Evolutionary conservation across 2,329 filamentous ascomycete genomes (phyloP), one percentile per base, ranked within the genome.

Genomic region (Fusarium proliferatum): DNA sequence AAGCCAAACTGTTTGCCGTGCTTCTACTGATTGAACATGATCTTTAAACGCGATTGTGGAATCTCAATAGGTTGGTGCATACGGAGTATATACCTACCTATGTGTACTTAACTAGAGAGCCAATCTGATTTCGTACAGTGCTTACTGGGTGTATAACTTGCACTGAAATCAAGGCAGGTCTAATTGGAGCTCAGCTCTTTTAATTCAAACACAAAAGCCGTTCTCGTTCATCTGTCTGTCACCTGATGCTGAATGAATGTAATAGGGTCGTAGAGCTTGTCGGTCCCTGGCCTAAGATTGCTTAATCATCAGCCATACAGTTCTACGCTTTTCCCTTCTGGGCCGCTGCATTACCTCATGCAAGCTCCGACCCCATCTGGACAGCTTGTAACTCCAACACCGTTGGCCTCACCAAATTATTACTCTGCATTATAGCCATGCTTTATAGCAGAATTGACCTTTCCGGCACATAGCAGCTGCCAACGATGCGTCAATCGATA

Each of bases 401-500:
- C 41, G 45, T 61, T 46, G 43, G 48, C 55, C 42, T 61, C 63
- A 57, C 45, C 75, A 60, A 53, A 48, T 65, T 68, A 69, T 62
- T 67, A 59, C 63, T 70, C 45, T 70, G 52, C 58, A 61, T 64
- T 51, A 70, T 67, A 74, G 79, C 76, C 78, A 82, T 82, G 81
- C 80, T 69, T 71, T 70, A 68, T 56, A 70, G 71, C 67, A 71
- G 58, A 65, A 62, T 64, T 66, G 51, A 56, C 23, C 66, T 49
- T 45, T 74, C 72, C 75, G 79, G 78, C 78, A 80, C 73, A 80
- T 82, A 82, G 77, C 71, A 77, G 69, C 73, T 80, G 79, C 79
- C 80, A 74, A 83, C 53, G 61, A 86, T 86, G 84, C 83, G 81
- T 79, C 78, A 80, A 74, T 79, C 79, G 76, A 76, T 83, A 64